Percentiles rank a stretch among this genome's conserved stretches.
Conservation (phyloP, 2,329 filamentous ascomycete species). For the Ceratocystis destructans region DNA sequence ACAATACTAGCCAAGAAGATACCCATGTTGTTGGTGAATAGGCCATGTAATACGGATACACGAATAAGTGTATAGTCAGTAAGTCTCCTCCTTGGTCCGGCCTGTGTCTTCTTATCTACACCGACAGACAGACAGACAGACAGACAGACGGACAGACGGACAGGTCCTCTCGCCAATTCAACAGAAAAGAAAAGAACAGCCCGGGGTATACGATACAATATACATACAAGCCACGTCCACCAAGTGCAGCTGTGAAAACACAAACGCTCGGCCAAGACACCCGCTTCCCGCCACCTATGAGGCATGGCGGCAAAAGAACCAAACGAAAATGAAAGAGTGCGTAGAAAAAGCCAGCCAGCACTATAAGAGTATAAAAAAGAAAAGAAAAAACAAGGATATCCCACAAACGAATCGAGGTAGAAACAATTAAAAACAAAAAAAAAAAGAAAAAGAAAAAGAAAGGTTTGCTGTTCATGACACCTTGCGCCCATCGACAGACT, state of each 20-base stretch:
- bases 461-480: not conserved
- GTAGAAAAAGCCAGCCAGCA: not conserved
- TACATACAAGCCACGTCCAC: not conserved
- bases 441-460: not conserved
- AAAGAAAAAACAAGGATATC: not conserved
- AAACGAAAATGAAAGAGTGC: not conserved
- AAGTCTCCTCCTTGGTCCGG: not conserved
- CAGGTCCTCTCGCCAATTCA: not conserved
- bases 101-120: too few relatives aligned
- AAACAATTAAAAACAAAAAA: not conserved
- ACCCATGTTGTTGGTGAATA: too few relatives aligned
- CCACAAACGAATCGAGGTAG: not conserved
- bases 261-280: too few relatives aligned
- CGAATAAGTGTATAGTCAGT: not conserved
- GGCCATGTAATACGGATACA: not conserved
- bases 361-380: not conserved
- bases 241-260: not conserved
- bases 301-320: not conserved
- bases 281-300: too few relatives aligned
- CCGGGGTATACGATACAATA: constrained; percentile 9
- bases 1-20: not conserved
- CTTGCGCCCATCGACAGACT: not conserved
- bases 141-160: too few relatives aligned
- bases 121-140: too few relatives aligned
- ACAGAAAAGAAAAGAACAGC: constrained; percentile 15